Percentiles rank a stretch among this genome's conserved stretches.
These are phyloP conservation scores for Ambrosia trifida DNA, from an alignment of 129 eudicot genomes.

Conservation along the genomic window DNA sequence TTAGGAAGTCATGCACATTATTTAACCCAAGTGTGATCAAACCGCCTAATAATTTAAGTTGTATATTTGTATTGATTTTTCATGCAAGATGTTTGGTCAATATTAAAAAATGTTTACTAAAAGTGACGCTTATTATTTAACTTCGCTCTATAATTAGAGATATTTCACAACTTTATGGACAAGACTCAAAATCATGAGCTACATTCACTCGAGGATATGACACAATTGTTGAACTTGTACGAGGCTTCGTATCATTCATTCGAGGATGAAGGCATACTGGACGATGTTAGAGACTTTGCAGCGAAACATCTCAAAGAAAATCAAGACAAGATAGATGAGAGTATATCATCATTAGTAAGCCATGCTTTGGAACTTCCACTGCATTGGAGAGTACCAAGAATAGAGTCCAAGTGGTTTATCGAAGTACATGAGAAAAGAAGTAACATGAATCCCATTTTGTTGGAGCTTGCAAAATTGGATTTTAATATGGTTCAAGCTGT, in stretches of 20 bases:
- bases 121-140: neutral
- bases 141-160: neutral
- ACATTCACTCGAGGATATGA: neutral
- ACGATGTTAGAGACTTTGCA: neutral
- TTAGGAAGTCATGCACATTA: too few relatives aligned
- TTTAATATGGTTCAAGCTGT: neutral
- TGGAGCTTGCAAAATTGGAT: conserved; percentile 10
- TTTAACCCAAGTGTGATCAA: too few relatives aligned
- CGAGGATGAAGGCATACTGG: neutral
- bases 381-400: conserved; percentile 10
- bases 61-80: neutral
- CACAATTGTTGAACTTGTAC: neutral
- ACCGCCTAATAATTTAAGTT: too few relatives aligned
- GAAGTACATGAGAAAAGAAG: neutral
- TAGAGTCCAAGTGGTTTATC: conserved; percentile 4
- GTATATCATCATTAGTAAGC: neutral
- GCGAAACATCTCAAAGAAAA: neutral
- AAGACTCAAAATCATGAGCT: neutral
- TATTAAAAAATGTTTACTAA: too few relatives aligned
- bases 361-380: conserved; percentile 12
- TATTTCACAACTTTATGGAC: conserved; percentile 3
- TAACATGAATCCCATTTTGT: neutral
- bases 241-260: conserved; percentile 10
- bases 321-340: neutral
- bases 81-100: too few relatives aligned